Conservation (phyloP, 2,329 filamentous ascomycete species). For the Microcyclosporella mali region DNA sequence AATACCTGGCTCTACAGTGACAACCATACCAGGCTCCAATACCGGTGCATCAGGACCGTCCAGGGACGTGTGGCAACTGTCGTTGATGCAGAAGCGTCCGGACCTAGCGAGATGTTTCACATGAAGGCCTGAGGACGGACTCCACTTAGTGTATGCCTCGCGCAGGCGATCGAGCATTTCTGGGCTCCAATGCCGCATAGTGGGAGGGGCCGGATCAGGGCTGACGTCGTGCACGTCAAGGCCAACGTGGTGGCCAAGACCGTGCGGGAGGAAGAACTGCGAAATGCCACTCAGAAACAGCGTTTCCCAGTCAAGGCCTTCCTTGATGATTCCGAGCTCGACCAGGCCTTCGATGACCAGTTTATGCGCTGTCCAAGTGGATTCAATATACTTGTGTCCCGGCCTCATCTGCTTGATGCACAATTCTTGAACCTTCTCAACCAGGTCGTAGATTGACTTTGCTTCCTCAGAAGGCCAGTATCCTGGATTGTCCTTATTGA, state of each 20-base stretch:
- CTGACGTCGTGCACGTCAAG: conserved; percentile 45
- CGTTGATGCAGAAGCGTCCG: conserved; percentile 3
- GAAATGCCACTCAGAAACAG: conserved; percentile 39
- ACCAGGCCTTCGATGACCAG: conserved; percentile 76
- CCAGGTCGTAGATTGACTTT: conserved; percentile 67
- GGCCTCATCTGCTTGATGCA: conserved; percentile 66
- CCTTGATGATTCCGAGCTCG: conserved; percentile 67
- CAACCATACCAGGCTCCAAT: conserved; percentile 61
- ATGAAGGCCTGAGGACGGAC: conserved; percentile 69
- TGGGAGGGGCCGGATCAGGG: conserved; percentile 28
- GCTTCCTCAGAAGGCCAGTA: conserved; percentile 62
- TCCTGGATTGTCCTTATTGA: conserved; percentile 48
- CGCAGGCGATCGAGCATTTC: not conserved
- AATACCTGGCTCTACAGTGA: conserved; percentile 89
- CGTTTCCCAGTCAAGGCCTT: conserved; percentile 34
- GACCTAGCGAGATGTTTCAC: conserved; percentile 48
- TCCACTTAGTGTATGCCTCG: conserved; percentile 4
- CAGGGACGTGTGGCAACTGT: conserved; percentile 1
- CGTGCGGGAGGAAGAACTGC: conserved; percentile 45
- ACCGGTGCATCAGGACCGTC: conserved; percentile 9
- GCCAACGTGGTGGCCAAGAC: conserved; percentile 46
- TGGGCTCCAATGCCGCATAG: not conserved
- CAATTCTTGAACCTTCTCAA: conserved; percentile 76
- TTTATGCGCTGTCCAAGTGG: conserved; percentile 70
- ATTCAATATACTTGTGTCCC: conserved; percentile 71